phyloP scores from a whole-genome alignment of 129 eudicot genomes.

The Centrapalus pauciflorus region DNA sequence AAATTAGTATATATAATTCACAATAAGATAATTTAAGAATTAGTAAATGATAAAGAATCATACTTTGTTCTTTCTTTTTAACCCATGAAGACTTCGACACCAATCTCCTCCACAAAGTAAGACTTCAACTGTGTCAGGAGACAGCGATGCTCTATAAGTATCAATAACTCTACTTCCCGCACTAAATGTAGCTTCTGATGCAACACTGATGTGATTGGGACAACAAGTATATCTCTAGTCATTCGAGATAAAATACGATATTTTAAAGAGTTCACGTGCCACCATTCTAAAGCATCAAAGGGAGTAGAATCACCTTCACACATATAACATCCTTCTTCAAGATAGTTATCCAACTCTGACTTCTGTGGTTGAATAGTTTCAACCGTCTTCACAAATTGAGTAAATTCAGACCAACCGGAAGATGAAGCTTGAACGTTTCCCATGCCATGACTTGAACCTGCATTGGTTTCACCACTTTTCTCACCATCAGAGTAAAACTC shows the following conservation, averaged over 20 bases:
- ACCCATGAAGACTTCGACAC: no score
- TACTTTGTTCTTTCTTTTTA: neutral
- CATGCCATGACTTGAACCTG: neutral
- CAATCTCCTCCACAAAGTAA: conserved; percentile 5
- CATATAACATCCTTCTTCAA: neutral
- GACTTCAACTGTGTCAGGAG: neutral
- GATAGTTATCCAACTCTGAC: neutral
- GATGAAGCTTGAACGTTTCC: no score
- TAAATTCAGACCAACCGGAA: conserved; percentile 1
- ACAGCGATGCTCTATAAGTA: neutral
- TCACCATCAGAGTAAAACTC: neutral
- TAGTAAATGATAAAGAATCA: neutral
- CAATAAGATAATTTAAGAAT: neutral
- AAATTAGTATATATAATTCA: neutral
- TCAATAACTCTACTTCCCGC: neutral
- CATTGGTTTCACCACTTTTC: neutral
- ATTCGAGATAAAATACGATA: neutral
- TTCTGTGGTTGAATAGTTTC: neutral
- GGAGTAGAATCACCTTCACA: neutral
- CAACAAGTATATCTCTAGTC: neutral
- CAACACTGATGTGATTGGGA: neutral
- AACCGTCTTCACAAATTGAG: neutral
- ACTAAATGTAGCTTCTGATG: neutral
- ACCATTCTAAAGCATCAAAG: neutral
- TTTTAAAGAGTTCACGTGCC: neutral